These are phyloP conservation scores for Paxillus involutus DNA, from an alignment of 768 basidiomycete species.

Conservation along the genomic window DNA sequence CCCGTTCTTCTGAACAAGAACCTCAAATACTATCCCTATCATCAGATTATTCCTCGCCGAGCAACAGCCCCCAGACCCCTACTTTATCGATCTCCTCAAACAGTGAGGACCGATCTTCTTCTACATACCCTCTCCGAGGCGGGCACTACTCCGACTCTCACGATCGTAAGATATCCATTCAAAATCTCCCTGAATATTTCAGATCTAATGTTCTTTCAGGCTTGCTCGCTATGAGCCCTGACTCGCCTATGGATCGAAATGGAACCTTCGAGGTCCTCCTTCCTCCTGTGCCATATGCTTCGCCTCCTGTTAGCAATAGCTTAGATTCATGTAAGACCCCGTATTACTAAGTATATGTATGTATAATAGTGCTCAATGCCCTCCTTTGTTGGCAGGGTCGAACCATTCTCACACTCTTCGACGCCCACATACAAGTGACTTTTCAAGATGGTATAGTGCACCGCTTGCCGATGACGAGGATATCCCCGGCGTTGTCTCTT, in stretches of 20 bases:
- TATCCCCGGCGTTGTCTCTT: slow-evolving; percentile 16
- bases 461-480: slow-evolving; percentile 16
- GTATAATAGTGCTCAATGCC: slow-evolving; percentile 67
- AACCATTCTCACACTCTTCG: slow-evolving; percentile 24
- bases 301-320: slow-evolving; percentile 46
- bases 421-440: slow-evolving; percentile 29
- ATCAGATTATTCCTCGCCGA: slow-evolving; percentile 41
- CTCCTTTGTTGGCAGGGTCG: slow-evolving; percentile 53
- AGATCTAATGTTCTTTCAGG: slow-evolving; percentile 14
- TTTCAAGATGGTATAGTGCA: slow-evolving; percentile 21
- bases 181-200: not conserved
- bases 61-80: slow-evolving; percentile 44
- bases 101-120: slow-evolving; percentile 36
- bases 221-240: slow-evolving; percentile 30
- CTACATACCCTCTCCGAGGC: slow-evolving; percentile 30
- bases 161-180: slow-evolving; percentile 21
- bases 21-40: slow-evolving; percentile 53
- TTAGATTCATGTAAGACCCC: slow-evolving; percentile 72
- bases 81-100: slow-evolving; percentile 45
- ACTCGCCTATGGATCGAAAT: slow-evolving; percentile 32
- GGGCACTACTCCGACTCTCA: slow-evolving; percentile 28
- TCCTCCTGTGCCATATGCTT: slow-evolving; percentile 28
- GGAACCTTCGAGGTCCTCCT: slow-evolving; percentile 31
- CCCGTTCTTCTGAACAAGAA: slow-evolving; percentile 56
- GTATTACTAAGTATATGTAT: slow-evolving; percentile 70